Conservation (phyloP, 116 monocot genomes). For the Iris pallida region DNA sequence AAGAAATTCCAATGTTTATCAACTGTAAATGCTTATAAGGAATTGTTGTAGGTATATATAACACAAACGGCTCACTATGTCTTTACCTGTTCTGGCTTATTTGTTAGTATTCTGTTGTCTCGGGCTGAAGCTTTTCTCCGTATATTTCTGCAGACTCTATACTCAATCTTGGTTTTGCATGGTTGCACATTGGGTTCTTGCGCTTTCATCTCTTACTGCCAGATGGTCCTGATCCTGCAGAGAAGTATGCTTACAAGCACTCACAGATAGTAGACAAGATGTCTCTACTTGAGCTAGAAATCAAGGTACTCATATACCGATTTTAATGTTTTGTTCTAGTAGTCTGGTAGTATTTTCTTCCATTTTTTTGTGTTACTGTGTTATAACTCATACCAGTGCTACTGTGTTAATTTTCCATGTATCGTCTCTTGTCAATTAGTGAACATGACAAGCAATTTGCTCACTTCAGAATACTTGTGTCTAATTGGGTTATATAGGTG, state of each 20-base stretch:
- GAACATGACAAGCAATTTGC: too few relatives aligned
- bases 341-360: too few relatives aligned
- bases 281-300: slow-evolving; percentile 69
- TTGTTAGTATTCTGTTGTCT: not conserved
- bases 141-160: slow-evolving; percentile 34
- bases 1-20: too few relatives aligned
- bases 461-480: not conserved
- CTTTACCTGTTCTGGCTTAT: too few relatives aligned
- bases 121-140: not conserved
- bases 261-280: slow-evolving; percentile 56
- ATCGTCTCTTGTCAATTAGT: too few relatives aligned
- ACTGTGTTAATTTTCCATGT: too few relatives aligned
- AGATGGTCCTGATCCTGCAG: slow-evolving; percentile 59
- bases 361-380: too few relatives aligned
- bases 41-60: too few relatives aligned
- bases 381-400: too few relatives aligned
- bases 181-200: slow-evolving; percentile 73
- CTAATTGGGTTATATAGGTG: slow-evolving; percentile 35
- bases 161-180: slow-evolving; percentile 60
- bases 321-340: too few relatives aligned
- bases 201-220: slow-evolving; percentile 60
- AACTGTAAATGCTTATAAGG: too few relatives aligned
- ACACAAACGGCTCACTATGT: too few relatives aligned
- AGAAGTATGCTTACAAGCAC: slow-evolving; percentile 62
- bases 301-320: slow-evolving; percentile 49